A percentile compares a stretch with the other conserved stretches of the same genome.
These are phyloP conservation scores for Hygrocybe coccinea DNA, from an alignment of 768 basidiomycete genomes.

Conservation along the genomic window DNA sequence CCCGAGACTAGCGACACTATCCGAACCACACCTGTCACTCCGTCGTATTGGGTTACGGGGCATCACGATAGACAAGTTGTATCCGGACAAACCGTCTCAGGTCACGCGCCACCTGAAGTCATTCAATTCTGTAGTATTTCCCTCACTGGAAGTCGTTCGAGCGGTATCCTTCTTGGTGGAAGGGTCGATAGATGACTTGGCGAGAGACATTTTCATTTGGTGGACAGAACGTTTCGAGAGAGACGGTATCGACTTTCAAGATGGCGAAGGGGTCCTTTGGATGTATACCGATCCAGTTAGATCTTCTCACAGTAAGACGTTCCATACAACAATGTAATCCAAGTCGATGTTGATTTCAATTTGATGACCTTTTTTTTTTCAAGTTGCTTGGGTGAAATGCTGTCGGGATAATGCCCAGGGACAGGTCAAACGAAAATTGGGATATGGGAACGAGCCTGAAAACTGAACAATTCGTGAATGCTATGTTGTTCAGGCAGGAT, in stretches of 20 bases:
- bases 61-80: constrained; percentile 39
- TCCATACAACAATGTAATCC: neutral
- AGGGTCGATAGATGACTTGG: constrained; percentile 37
- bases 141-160: constrained; percentile 42
- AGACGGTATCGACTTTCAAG: constrained; percentile 47
- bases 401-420: no score
- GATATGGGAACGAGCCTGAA: no score
- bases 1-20: constrained; percentile 23
- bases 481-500: neutral
- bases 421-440: no score
- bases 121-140: constrained; percentile 40
- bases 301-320: neutral
- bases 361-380: no score
- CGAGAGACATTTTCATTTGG: constrained; percentile 50
- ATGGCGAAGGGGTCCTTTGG: constrained; percentile 54
- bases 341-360: no score
- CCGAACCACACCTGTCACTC: constrained; percentile 30
- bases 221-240: constrained; percentile 51
- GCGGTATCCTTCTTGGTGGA: constrained; percentile 47
- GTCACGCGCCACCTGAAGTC: constrained; percentile 40
- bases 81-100: constrained; percentile 37
- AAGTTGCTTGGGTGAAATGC: no score
- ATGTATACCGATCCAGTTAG: constrained; percentile 33
- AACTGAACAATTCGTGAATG: no score
- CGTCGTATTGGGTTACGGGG: constrained; percentile 46